phyloP scores from a whole-genome alignment of 2,329 filamentous ascomycete species.

The Huntiella decipiens region DNA sequence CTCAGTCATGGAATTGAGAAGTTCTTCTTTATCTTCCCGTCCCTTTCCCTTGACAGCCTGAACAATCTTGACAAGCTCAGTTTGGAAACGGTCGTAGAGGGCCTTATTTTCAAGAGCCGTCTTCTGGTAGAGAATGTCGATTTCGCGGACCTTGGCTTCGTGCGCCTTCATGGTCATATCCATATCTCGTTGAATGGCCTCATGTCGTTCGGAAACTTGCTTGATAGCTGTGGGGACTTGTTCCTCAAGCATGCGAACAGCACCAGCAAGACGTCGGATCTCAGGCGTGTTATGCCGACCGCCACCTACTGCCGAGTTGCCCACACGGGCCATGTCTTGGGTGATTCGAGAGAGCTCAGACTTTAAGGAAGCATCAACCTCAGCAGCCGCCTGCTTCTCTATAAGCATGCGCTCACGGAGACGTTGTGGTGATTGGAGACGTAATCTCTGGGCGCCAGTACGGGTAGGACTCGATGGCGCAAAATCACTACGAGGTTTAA shows the following conservation, averaged over 20 bases:
- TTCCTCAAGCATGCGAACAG: constrained; percentile 48
- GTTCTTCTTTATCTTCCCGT: constrained; percentile 60
- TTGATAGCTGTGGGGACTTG: constrained; percentile 40
- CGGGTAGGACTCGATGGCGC: constrained; percentile 18
- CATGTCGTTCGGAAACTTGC: constrained; percentile 41
- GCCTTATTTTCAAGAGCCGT: constrained; percentile 80
- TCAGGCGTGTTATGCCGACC: constrained; percentile 21
- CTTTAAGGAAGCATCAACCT: constrained; percentile 49
- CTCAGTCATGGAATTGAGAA: constrained; percentile 52
- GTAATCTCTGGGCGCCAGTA: constrained; percentile 34
- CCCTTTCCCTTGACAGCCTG: constrained; percentile 53
- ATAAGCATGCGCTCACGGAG: constrained; percentile 68
- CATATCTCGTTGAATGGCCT: constrained; percentile 49
- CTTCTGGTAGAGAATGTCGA: constrained; percentile 81
- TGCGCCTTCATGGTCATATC: constrained; percentile 51
- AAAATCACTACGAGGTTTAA: constrained; percentile 21
- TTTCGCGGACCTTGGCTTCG: constrained; percentile 59
- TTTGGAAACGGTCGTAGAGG: constrained; percentile 79
- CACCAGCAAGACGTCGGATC: constrained; percentile 31
- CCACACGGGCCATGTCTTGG: constrained; percentile 47
- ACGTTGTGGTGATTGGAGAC: constrained; percentile 53
- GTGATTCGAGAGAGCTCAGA: constrained; percentile 64
- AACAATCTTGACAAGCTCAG: constrained; percentile 69
- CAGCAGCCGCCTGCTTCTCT: constrained; percentile 56
- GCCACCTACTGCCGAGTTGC: constrained; percentile 17